Evolutionary conservation across 768 basidiomycete genomes (phyloP).

Genomic region (Phlebiopsis flavidoalba): DNA sequence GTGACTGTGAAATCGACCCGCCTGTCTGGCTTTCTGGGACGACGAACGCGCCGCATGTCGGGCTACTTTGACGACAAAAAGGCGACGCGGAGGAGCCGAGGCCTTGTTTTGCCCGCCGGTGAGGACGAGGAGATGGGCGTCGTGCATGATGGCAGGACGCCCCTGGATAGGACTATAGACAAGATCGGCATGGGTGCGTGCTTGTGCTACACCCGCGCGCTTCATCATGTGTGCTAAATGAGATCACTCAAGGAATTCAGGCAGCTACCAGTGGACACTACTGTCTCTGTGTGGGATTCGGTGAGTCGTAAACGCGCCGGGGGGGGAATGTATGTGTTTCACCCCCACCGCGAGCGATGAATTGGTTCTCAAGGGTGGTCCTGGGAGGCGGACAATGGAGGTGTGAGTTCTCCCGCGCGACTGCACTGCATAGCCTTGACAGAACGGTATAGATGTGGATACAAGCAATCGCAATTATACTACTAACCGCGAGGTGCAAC

Average conservation of each 20-base stretch:
- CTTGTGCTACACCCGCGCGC: neutral
- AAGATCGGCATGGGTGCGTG: constrained; percentile 79
- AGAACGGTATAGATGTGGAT: constrained; percentile 78
- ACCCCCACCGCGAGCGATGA: neutral
- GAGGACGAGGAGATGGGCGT: constrained; percentile 15
- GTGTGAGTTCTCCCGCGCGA: constrained; percentile 39
- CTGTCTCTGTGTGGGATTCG: constrained; percentile 84
- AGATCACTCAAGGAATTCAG: constrained; percentile 38
- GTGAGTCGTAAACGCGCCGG: constrained; percentile 40
- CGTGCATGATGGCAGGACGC: constrained; percentile 29
- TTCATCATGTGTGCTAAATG: neutral
- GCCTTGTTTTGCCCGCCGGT: constrained; percentile 18
- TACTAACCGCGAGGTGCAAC: constrained; percentile 97
- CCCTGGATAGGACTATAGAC: constrained; percentile 83
- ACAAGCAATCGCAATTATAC: constrained; percentile 84
- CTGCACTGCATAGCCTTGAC: constrained; percentile 21
- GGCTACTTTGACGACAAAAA: constrained; percentile 37
- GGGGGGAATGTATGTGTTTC: neutral
- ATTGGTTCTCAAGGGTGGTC: constrained; percentile 59
- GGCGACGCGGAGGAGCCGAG: constrained; percentile 29
- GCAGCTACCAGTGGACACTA: constrained; percentile 77
- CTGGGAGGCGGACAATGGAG: constrained; percentile 92
- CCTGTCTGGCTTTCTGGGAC: constrained; percentile 45
- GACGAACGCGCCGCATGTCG: constrained; percentile 24
- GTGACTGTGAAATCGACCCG: constrained; percentile 37